Evolutionary conservation across 202 grass and related monocot species (phyloP).

Genomic region (Musa balbisiana): DNA sequence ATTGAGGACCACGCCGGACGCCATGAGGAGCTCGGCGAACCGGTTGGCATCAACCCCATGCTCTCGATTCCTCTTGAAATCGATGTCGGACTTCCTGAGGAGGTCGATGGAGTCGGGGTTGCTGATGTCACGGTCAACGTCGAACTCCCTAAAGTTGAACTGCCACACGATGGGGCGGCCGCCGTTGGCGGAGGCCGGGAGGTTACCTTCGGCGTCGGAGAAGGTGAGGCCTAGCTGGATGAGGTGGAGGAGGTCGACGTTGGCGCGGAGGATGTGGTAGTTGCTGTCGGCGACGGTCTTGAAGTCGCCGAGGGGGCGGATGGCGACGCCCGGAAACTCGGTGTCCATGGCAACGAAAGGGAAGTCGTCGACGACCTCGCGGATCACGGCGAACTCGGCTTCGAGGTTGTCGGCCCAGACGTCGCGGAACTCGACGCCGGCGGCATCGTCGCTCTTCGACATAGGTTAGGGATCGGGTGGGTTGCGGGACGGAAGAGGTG

Average conservation of each 20-base stretch:
- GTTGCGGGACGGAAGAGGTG: not conserved
- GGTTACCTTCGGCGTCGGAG: not conserved
- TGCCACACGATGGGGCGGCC: not conserved
- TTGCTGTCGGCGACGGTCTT: not conserved
- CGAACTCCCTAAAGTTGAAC: constrained; percentile 13
- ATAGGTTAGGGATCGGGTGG: not conserved
- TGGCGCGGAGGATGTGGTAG: not conserved
- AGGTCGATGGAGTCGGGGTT: constrained; percentile 10
- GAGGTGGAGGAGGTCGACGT: not conserved
- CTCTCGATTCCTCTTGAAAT: not conserved
- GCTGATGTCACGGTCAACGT: not conserved
- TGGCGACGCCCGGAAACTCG: not conserved
- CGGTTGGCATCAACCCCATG: not conserved
- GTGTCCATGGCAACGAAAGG: not conserved
- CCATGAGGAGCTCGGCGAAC: constrained; percentile 6
- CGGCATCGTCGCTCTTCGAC: not conserved
- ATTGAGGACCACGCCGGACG: constrained; percentile 1
- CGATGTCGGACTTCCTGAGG: not conserved
- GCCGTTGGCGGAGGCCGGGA: not conserved
- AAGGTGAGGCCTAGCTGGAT: constrained; percentile 11
- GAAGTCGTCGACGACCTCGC: not conserved
- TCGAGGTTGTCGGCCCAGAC: not conserved
- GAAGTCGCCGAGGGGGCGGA: not conserved
- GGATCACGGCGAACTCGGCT: not conserved
- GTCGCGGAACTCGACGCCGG: not conserved